Evolutionary conservation across 2,329 filamentous ascomycete genomes (phyloP).

Genomic region (Arthrobotrys conoides): DNA sequence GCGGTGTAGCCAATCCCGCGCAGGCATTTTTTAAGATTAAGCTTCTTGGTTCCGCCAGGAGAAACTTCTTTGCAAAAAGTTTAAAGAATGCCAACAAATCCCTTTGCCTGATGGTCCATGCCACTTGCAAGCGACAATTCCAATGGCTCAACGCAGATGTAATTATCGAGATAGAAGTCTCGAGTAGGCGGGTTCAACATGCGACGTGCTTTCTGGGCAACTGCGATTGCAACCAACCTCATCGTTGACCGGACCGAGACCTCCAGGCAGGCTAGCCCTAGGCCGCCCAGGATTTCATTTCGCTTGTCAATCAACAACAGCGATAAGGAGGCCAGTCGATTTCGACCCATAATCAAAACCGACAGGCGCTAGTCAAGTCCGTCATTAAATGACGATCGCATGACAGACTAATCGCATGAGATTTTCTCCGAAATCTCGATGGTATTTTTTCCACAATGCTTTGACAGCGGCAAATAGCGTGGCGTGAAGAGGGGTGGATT

Average conservation of each 20-base stretch:
- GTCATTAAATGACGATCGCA: slow-evolving; percentile 43
- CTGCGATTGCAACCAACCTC: slow-evolving; percentile 21
- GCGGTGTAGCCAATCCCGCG: slow-evolving; percentile 57
- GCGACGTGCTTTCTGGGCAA: not conserved
- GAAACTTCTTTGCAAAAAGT: slow-evolving; percentile 27
- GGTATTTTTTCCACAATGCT: slow-evolving; percentile 7
- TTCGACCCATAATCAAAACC: slow-evolving; percentile 49
- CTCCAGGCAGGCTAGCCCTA: slow-evolving; percentile 37
- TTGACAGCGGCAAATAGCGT: slow-evolving; percentile 33
- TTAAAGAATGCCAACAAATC: slow-evolving; percentile 34
- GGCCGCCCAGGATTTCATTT: slow-evolving; percentile 37
- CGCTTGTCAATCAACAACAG: slow-evolving; percentile 48
- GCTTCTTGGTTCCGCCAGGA: slow-evolving; percentile 45
- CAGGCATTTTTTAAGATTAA: slow-evolving; percentile 60
- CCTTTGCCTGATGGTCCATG: slow-evolving; percentile 36
- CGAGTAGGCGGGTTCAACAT: not conserved
- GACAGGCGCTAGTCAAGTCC: slow-evolving; percentile 28
- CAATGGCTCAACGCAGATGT: slow-evolving; percentile 6
- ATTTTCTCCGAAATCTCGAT: slow-evolving; percentile 43
- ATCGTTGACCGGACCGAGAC: slow-evolving; percentile 25
- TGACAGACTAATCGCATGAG: slow-evolving; percentile 37
- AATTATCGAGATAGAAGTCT: slow-evolving; percentile 16
- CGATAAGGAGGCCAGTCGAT: slow-evolving; percentile 52
- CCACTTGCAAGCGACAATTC: slow-evolving; percentile 37
- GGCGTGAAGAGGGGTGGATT: not conserved